phyloP scores from a whole-genome alignment of 352 stramenopile species.

The Phytophthora vignae region DNA sequence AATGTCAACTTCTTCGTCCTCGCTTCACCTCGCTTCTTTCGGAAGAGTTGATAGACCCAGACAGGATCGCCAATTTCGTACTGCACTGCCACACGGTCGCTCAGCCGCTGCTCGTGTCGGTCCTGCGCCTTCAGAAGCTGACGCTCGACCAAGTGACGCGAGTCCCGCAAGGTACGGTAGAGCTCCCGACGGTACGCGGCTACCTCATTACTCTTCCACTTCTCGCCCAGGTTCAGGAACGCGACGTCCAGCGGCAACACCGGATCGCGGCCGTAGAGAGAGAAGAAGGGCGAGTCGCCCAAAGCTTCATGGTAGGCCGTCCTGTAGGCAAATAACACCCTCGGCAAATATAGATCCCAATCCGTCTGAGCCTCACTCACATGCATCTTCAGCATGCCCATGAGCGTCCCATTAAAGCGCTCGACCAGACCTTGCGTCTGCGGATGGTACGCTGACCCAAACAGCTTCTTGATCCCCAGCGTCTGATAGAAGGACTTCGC shows the following conservation, averaged over 20 bases:
- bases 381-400: too few species aligned
- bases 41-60: too few species aligned
- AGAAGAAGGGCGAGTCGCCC: conserved; percentile 17
- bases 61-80: conserved; percentile 1
- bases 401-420: too few species aligned
- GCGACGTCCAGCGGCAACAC: too few species aligned
- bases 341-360: conserved; percentile 6
- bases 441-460: conserved; percentile 2
- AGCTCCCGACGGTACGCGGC: conserved; percentile 1
- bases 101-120: background rate
- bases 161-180: background rate
- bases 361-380: background rate
- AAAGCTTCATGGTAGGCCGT: conserved; percentile 16
- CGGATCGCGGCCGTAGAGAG: conserved; percentile 7
- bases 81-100: background rate
- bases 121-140: conserved; percentile 3
- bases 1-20: too few species aligned
- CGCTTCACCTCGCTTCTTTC: too few species aligned
- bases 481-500: conserved; percentile 16
- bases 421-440: background rate
- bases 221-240: background rate
- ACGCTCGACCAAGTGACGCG: background rate
- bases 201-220: conserved; percentile 19
- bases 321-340: conserved; percentile 10
- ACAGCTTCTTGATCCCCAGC: conserved; percentile 15